Percentiles rank a stretch among this genome's conserved stretches.
Conservation (phyloP, 2,329 filamentous ascomycete species). For the Cladophialophora chaetospira region DNA sequence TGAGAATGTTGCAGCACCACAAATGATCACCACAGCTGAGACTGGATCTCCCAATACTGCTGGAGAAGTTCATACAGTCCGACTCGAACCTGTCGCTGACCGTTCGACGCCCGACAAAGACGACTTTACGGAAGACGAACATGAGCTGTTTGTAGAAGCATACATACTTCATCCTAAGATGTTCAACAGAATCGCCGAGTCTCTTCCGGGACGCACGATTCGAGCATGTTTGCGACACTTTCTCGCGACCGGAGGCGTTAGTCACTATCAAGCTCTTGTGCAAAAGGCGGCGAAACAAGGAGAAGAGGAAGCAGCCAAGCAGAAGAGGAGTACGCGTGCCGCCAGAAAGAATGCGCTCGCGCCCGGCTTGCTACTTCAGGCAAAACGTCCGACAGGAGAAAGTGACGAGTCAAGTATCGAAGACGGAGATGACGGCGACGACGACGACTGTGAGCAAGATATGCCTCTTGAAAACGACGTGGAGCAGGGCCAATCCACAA, state of each 20-base stretch:
- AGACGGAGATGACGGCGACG: too few species aligned
- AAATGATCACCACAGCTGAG: neutral
- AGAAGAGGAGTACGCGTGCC: neutral
- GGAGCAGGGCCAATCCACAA: too few species aligned
- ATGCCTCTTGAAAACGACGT: too few species aligned
- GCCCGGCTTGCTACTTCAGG: neutral
- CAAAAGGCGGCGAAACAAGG: neutral
- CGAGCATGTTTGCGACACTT: too few species aligned
- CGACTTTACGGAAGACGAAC: neutral
- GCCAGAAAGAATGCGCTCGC: neutral
- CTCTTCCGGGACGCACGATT: neutral
- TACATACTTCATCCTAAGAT: neutral
- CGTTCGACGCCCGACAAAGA: neutral
- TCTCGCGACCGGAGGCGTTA: too few species aligned
- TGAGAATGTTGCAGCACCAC: too few species aligned
- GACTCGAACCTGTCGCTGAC: neutral
- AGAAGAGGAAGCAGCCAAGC: neutral
- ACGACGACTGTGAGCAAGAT: too few species aligned
- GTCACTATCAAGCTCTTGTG: too few species aligned
- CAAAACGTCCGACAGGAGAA: neutral
- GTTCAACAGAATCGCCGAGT: neutral
- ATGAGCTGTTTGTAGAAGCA: neutral
- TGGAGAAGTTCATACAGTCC: neutral
- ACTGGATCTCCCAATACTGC: neutral
- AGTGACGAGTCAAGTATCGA: too few species aligned